Conservation (phyloP, 2,329 filamentous ascomycete genomes). For the Hymenoscyphus infarciens region DNA sequence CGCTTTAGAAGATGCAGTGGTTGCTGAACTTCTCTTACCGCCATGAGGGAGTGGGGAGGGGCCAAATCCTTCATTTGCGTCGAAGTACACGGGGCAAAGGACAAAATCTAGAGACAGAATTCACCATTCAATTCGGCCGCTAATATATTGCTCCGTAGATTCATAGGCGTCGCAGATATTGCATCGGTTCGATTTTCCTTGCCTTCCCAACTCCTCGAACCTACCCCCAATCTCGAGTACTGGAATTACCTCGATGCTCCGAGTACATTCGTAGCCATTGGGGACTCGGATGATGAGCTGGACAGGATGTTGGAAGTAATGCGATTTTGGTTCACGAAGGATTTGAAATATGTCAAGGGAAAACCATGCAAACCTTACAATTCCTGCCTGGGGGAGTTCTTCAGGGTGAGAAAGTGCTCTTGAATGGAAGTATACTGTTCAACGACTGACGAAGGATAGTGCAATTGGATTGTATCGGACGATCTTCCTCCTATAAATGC, state of each 20-base stretch:
- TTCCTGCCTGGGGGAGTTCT: conserved; percentile 94
- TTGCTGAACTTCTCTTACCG: not conserved
- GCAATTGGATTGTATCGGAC: conserved; percentile 91
- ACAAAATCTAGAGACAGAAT: conserved; percentile 7
- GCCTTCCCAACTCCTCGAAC: conserved; percentile 91
- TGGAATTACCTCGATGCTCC: conserved; percentile 98
- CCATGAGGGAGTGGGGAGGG: conserved; percentile 2
- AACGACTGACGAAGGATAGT: conserved; percentile 47
- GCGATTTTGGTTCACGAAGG: conserved; percentile 98
- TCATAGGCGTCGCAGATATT: conserved; percentile 94
- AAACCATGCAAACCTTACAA: conserved; percentile 99
- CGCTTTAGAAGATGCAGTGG: not conserved
- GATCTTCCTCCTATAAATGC: conserved; percentile 59
- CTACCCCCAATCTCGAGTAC: conserved; percentile 95
- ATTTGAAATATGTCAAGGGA: conserved; percentile 97
- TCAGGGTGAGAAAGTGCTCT: conserved; percentile 62
- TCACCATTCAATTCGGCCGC: conserved; percentile 14
- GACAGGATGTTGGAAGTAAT: conserved; percentile 94
- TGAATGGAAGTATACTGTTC: not conserved
- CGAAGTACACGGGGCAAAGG: not conserved
- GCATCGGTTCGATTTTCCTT: conserved; percentile 94
- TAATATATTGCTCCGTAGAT: conserved; percentile 50
- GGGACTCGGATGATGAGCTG: conserved; percentile 84
- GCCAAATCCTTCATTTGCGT: not conserved
- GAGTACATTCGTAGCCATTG: conserved; percentile 78